Evolutionary conservation across 2,329 filamentous ascomycete species (phyloP).

Genomic region (Phaeoacremonium minimum): DNA sequence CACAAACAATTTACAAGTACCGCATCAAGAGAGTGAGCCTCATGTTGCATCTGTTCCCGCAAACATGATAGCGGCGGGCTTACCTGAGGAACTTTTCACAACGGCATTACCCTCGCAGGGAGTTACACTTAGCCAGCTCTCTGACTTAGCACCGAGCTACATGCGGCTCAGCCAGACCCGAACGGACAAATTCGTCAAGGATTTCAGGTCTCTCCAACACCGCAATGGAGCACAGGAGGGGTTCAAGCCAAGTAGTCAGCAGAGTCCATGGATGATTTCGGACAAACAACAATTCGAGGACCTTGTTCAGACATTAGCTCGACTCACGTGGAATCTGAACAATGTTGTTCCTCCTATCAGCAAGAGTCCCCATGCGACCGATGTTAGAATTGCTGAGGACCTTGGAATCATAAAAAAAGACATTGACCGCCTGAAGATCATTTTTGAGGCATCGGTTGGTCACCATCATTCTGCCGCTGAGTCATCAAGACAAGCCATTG

Average conservation of each 20-base stretch:
- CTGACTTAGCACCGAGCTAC: too few species aligned
- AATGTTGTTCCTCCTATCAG: conserved; percentile 3
- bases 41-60: neutral
- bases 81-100: too few species aligned
- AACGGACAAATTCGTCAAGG: neutral
- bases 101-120: neutral
- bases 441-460: neutral
- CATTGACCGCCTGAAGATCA: neutral
- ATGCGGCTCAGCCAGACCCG: neutral
- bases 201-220: neutral
- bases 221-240: neutral
- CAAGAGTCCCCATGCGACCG: neutral
- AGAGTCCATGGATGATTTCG: conserved; percentile 11
- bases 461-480: neutral
- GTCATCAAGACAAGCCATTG: neutral
- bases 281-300: conserved; percentile 14
- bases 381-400: neutral
- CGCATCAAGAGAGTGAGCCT: conserved; percentile 6
- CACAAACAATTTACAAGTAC: conserved; percentile 1
- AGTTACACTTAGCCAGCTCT: too few species aligned
- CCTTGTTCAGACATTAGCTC: conserved; percentile 7
- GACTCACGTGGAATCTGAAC: conserved; percentile 12
- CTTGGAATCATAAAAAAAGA: neutral
- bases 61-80: too few species aligned
- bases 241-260: neutral